phyloP scores from a whole-genome alignment of 108 stramenopile species.

The Cyclotella choctawhatcheeana region DNA sequence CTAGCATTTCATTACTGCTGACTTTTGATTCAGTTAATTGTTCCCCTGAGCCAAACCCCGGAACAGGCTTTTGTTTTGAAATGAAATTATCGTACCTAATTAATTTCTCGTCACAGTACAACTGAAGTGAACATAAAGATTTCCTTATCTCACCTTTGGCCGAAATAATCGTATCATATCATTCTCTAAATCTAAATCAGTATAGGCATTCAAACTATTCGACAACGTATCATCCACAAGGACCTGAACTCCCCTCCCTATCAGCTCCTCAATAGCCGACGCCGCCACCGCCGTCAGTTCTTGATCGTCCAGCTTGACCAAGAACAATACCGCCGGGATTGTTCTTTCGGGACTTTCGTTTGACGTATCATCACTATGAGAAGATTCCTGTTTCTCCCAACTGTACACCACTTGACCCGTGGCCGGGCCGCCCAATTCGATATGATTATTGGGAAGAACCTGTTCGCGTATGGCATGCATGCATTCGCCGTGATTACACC shows the following conservation, averaged over 20 bases:
- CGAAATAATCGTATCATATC: slow-evolving; percentile 70
- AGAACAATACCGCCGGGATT: slow-evolving; percentile 64
- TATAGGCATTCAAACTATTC: slow-evolving; percentile 60
- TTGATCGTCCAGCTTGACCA: slow-evolving; percentile 74
- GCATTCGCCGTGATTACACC: slow-evolving; percentile 69
- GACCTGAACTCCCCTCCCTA: slow-evolving; percentile 55
- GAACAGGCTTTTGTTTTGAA: slow-evolving; percentile 49
- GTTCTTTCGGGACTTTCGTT: not conserved
- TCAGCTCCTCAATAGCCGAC: slow-evolving; percentile 61
- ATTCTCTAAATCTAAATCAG: slow-evolving; percentile 55
- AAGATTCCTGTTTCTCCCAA: slow-evolving; percentile 43
- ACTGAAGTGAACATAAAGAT: not conserved
- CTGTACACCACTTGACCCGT: slow-evolving; percentile 84
- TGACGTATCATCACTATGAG: not conserved
- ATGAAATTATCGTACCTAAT: not conserved
- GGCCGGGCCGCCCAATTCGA: slow-evolving; percentile 76
- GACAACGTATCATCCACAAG: slow-evolving; percentile 66
- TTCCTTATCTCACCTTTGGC: not conserved
- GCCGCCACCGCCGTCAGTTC: slow-evolving; percentile 63
- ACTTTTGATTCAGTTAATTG: slow-evolving; percentile 21
- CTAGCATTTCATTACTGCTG: too few species aligned
- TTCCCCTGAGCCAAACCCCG: slow-evolving; percentile 61
- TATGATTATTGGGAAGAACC: slow-evolving; percentile 78
- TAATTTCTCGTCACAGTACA: not conserved
- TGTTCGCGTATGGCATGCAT: slow-evolving; percentile 70